Conservation (phyloP, 192 early-diverging fungal genomes). For the Umbelopsis vinacea region DNA sequence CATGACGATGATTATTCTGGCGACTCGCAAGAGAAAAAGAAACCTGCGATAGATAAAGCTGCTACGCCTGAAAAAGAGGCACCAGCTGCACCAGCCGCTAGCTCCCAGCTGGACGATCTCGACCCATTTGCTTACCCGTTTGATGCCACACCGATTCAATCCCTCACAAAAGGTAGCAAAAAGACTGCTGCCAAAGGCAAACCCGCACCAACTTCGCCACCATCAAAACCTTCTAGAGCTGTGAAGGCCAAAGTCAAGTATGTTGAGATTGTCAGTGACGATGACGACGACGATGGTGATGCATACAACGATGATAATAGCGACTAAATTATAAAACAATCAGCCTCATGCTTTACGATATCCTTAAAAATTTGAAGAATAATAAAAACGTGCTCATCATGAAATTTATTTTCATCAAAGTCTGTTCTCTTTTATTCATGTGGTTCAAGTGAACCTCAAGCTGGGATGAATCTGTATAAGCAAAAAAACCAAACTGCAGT, state of each 20-base stretch:
- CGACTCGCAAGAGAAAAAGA: background rate
- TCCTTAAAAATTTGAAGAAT: too few species aligned
- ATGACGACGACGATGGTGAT: slow-evolving; percentile 1
- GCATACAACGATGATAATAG: background rate
- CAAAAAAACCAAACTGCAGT: slow-evolving; percentile 22
- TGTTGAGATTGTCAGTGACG: slow-evolving; percentile 14
- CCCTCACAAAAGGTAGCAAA: background rate
- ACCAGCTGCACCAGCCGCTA: background rate
- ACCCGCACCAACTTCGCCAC: background rate
- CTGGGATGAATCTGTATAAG: slow-evolving; percentile 17
- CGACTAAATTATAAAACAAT: slow-evolving; percentile 2
- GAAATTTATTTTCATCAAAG: background rate
- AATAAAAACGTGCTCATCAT: background rate
- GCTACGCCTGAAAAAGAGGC: background rate
- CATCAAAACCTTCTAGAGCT: slow-evolving; percentile 7
- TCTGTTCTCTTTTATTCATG: slow-evolving; percentile 16
- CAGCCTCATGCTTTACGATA: background rate
- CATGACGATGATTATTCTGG: background rate
- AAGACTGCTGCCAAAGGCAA: background rate
- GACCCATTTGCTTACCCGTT: slow-evolving; percentile 18
- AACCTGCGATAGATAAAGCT: background rate
- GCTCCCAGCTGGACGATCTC: background rate
- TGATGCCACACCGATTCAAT: slow-evolving; percentile 8
- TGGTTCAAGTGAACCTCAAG: slow-evolving; percentile 5
- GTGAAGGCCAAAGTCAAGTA: slow-evolving; percentile 16